Percentiles rank a stretch among this genome's conserved stretches.
phyloP scores from a whole-genome alignment of 2,329 filamentous ascomycete species.

The Epichloe gansuensis region DNA sequence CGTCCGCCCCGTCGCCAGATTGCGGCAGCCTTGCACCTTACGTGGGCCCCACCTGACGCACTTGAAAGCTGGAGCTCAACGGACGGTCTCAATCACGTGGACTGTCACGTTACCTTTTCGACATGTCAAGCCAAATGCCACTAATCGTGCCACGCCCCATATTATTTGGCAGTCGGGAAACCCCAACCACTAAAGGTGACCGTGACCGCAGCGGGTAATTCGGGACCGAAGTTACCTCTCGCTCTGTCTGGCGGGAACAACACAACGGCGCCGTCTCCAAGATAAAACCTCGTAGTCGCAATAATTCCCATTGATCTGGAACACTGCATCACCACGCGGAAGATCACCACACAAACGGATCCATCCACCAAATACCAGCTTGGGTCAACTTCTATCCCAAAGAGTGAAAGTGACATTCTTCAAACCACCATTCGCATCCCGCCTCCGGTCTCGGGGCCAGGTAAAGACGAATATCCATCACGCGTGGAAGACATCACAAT shows the following conservation, averaged over 20 bases:
- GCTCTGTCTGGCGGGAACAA: no score
- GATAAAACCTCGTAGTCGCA: no score
- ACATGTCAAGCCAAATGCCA: no score
- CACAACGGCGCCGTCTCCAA: no score
- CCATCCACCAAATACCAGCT: no score
- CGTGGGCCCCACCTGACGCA: not conserved
- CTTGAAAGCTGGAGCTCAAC: not conserved
- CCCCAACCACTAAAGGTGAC: no score
- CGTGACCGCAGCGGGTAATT: not conserved
- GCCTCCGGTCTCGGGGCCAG: not conserved
- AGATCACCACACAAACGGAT: no score
- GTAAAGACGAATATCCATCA: not conserved
- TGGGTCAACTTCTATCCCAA: no score
- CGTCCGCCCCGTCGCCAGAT: not conserved
- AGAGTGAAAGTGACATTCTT: not conserved
- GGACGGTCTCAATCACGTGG: not conserved
- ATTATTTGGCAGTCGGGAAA: no score
- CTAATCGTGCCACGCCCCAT: no score
- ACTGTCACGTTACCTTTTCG: not conserved
- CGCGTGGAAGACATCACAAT: conserved; percentile 7
- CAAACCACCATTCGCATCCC: not conserved
- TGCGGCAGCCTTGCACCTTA: conserved; percentile 8
- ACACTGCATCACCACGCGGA: no score
- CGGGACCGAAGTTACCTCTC: not conserved
- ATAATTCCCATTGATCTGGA: no score